Base-by-base conservation (phyloP, 75 land plant genomes). In the Sequoia sempervirens region DNA sequence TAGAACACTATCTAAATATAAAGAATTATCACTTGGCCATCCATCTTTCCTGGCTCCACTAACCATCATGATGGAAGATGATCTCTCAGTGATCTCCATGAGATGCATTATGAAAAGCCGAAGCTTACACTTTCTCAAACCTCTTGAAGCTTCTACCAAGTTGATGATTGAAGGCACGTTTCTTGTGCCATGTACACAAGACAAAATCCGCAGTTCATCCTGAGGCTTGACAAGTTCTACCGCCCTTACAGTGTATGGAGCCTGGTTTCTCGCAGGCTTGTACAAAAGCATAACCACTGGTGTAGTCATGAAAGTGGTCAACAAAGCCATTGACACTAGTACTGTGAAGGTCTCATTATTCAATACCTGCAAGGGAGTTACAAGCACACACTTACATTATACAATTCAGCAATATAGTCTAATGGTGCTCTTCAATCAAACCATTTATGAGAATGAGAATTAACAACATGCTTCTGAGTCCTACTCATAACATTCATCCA, bases 241-340 rank as follows among this genome's bases (percentile, higher is more conserved):
- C 7, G 46, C 46, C 46, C 46, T 84, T 95, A 81, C 85, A 30
- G 40, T 81, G 75, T 89, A 89, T 45, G 90, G 91, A 23, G 64
- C 26, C 10, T 56, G 68, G 53, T 83, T 79, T 8, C 95, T 88
- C 9, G 94, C 93, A 30, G 95, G 95, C 46, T 88, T 90, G 86
- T 96, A 96, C 1, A 94, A 1, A 8, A 88, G 88, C 83, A 85
- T 91, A 30, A 96, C 94, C 17, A 91, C 34, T 1, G 98, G 98
- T n/a, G 98, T 96, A 18, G 98, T 94, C 81, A 96, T 93, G 90
- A 96, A 92, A 37, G 96, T 92, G 15, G 95, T 90, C 85, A 94
- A 84, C 18, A 92, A 86, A 17, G 93, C 93, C 93, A 92, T 92
- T 8, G 91, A 84, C 26, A 92, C 94, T 74, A 92, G 58, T 23